phyloP scores from a whole-genome alignment of 2,329 filamentous ascomycete species.

The Colletotrichum simmondsii region DNA sequence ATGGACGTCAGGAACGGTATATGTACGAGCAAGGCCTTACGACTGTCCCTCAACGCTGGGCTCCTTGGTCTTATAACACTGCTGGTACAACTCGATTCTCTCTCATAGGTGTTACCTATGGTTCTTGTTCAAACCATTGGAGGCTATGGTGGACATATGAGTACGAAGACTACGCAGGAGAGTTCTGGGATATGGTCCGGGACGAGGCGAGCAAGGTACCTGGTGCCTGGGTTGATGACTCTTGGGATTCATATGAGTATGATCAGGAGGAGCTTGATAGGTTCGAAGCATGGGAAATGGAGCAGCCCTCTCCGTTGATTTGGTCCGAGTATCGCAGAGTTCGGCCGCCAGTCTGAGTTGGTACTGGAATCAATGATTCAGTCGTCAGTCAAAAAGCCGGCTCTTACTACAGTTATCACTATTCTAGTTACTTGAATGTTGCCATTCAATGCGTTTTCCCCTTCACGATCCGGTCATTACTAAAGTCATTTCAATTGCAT shows the following conservation, averaged over 20 bases:
- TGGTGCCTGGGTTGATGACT: constrained; percentile 8
- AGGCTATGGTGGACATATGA: constrained; percentile 10
- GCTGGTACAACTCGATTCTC: fast-evolving
- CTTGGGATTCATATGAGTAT: neutral
- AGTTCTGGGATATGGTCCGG: constrained; percentile 15
- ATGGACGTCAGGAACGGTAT: no score
- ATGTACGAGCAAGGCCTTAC: neutral
- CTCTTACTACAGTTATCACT: neutral
- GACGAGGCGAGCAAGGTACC: neutral
- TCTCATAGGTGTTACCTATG: constrained; percentile 15
- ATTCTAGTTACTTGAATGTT: neutral
- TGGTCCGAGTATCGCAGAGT: constrained; percentile 25
- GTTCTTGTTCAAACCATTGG: neutral
- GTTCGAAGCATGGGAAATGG: neutral
- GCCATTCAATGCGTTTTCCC: no score
- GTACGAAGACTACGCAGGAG: neutral
- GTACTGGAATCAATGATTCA: no score
- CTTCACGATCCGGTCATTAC: no score
- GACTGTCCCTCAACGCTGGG: neutral
- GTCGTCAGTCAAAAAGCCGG: neutral
- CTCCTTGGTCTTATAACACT: fast-evolving
- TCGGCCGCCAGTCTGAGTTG: neutral
- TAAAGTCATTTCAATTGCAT: no score
- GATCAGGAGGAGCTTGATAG: fast-evolving
- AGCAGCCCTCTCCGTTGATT: neutral